phyloP scores from a whole-genome alignment of 1,284 basidiomycete species.

The Moesziomyces globuligerus region DNA sequence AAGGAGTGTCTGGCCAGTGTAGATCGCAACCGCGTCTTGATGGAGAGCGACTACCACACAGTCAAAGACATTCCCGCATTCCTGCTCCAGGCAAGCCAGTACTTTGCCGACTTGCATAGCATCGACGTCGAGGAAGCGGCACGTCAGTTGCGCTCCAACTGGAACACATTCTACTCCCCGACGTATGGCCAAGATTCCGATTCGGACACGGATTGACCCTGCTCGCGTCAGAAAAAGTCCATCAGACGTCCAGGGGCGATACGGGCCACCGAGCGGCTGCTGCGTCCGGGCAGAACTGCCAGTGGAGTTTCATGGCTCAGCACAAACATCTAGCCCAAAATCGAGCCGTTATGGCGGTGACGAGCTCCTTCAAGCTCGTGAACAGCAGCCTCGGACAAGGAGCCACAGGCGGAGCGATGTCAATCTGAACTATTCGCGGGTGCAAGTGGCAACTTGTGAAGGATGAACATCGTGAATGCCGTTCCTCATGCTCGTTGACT shows the following conservation, averaged over 20 bases:
- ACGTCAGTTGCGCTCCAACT: slow-evolving; percentile 26
- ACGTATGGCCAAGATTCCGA: slow-evolving; percentile 1
- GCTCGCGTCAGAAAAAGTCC: neutral
- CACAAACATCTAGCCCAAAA: too few species aligned
- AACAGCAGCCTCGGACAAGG: too few species aligned
- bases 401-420: too few species aligned
- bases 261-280: too few species aligned
- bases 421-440: too few species aligned
- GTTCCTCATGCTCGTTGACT: slow-evolving; percentile 3
- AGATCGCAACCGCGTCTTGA: slow-evolving; percentile 41
- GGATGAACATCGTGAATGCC: neutral
- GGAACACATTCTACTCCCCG: slow-evolving; percentile 21
- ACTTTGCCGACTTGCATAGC: slow-evolving; percentile 27
- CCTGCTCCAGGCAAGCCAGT: slow-evolving; percentile 22
- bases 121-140: slow-evolving; percentile 15
- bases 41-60: slow-evolving; percentile 59
- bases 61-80: slow-evolving; percentile 40
- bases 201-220: slow-evolving; percentile 2
- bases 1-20: slow-evolving; percentile 40
- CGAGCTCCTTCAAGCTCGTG: too few species aligned
- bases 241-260: too few species aligned
- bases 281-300: too few species aligned
- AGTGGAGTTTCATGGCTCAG: too few species aligned
- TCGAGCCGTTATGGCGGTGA: too few species aligned
- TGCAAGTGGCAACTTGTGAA: neutral